phyloP scores from a whole-genome alignment of 176 grass and related monocot species.

The Hyparrhenia diplandra region DNA sequence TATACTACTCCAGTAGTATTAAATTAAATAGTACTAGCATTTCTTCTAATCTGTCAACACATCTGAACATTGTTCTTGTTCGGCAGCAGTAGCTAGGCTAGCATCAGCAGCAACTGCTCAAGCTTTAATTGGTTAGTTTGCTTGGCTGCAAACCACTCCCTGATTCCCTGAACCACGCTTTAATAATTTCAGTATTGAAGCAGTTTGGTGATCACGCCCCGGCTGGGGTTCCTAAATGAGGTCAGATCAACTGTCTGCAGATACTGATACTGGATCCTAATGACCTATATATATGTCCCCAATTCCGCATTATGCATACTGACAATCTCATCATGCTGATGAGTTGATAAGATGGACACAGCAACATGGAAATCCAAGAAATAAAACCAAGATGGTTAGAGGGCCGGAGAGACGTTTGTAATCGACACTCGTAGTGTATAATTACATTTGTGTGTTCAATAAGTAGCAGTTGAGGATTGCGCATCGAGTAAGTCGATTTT shows the following conservation, averaged over 20 bases:
- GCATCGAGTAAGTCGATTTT: not conserved
- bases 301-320: constrained; percentile 8
- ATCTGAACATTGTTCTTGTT: not conserved
- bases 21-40: too few relatives aligned
- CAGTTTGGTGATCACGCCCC: not conserved
- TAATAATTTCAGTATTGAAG: not conserved
- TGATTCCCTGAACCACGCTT: not conserved
- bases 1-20: too few relatives aligned
- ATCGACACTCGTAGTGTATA: too few relatives aligned
- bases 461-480: constrained; percentile 13
- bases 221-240: not conserved
- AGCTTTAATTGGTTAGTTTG: not conserved
- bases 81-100: not conserved
- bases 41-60: not conserved
- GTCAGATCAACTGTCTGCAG: constrained; percentile 13
- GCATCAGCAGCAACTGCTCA: not conserved
- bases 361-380: not conserved
- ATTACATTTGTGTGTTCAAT: too few relatives aligned
- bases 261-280: not conserved
- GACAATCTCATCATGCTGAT: not conserved
- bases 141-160: not conserved
- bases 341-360: not conserved
- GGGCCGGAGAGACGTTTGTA: not conserved
- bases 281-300: not conserved
- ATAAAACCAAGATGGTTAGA: not conserved